Percentiles rank a stretch among this genome's conserved stretches.
phyloP scores from a whole-genome alignment of 2,329 filamentous ascomycete genomes.

The Epichloe glyceriae region DNA sequence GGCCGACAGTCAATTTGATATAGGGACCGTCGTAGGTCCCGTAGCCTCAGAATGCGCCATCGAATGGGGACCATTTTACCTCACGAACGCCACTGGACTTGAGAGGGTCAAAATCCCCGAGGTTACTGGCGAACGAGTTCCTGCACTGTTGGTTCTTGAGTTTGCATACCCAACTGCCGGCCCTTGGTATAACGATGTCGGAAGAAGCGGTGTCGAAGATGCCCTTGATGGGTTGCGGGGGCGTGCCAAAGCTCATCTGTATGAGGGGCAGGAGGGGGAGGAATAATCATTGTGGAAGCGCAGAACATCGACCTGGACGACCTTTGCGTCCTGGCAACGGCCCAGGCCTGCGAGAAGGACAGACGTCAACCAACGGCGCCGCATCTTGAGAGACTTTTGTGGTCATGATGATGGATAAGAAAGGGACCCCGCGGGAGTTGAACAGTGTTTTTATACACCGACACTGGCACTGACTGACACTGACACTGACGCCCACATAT shows the following conservation, averaged over 20 bases:
- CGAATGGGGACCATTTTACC: background rate
- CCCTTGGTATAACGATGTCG: background rate
- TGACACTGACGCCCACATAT: too few relatives aligned
- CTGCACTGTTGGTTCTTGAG: background rate
- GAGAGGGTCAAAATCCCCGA: background rate
- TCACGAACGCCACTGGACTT: background rate
- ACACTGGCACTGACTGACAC: too few relatives aligned
- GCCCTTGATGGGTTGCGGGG: background rate
- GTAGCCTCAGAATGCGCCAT: accelerated
- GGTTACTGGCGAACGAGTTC: background rate
- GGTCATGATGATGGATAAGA: too few relatives aligned
- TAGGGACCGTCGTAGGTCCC: accelerated
- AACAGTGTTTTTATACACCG: too few relatives aligned
- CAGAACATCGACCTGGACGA: background rate
- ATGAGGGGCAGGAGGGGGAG: background rate
- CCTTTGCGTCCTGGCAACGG: background rate
- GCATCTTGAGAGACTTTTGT: background rate
- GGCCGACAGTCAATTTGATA: background rate
- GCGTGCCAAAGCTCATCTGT: background rate
- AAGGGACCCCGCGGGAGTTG: too few relatives aligned
- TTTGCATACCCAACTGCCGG: background rate
- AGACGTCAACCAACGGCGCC: background rate
- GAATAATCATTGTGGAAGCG: background rate
- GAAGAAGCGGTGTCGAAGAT: background rate
- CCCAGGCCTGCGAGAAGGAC: background rate